These are phyloP conservation scores for Breviolum minutum DNA, from an alignment of 73 alveolate genomes.

Conservation along the genomic window DNA sequence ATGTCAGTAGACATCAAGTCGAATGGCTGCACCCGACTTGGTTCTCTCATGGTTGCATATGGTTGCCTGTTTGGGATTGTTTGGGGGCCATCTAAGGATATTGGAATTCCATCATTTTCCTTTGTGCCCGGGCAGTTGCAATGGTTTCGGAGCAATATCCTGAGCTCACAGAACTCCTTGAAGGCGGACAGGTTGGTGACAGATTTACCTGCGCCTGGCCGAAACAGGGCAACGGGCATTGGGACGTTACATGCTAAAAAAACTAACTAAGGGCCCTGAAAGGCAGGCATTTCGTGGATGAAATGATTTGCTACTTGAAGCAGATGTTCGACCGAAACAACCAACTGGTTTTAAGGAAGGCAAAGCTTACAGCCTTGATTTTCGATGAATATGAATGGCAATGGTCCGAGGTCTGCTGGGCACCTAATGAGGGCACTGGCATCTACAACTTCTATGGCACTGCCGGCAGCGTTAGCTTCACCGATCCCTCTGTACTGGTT, in stretches of 20 bases:
- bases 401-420: slow-evolving; percentile 63
- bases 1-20: background rate
- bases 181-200: slow-evolving; percentile 37
- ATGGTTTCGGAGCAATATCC: slow-evolving; percentile 63
- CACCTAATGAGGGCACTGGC: slow-evolving; percentile 34
- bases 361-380: background rate
- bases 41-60: background rate
- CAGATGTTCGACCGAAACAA: background rate
- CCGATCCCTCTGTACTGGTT: slow-evolving; percentile 46
- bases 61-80: no score
- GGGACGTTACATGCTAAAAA: no score
- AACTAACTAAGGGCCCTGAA: background rate
- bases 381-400: background rate
- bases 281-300: background rate
- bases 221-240: background rate
- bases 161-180: slow-evolving; percentile 42
- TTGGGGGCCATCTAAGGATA: background rate
- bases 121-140: slow-evolving; percentile 30
- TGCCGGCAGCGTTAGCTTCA: slow-evolving; percentile 44
- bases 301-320: background rate
- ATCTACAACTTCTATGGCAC: slow-evolving; percentile 44
- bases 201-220: slow-evolving; percentile 1
- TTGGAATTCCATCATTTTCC: background rate
- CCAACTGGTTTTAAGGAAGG: background rate
- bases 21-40: background rate